Percentiles rank a stretch among this genome's conserved stretches.
Evolutionary conservation across 2,329 filamentous ascomycete genomes (phyloP).

Genomic region (Cercospora berteroae): DNA sequence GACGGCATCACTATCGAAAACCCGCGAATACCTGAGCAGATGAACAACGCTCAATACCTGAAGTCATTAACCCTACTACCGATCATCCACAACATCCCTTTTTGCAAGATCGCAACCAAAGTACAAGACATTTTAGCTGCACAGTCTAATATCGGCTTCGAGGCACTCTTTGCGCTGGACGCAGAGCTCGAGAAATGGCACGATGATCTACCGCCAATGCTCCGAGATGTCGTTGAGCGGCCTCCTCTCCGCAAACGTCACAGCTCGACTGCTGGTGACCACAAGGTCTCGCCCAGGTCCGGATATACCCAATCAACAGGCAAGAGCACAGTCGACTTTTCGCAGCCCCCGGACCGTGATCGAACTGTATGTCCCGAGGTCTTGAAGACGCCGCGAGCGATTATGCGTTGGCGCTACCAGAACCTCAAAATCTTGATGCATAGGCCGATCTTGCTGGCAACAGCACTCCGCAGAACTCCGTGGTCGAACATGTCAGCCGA

Average conservation of each 20-base stretch:
- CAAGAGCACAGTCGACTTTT: slow-evolving; percentile 50
- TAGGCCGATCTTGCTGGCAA: slow-evolving; percentile 66
- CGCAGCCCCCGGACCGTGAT: slow-evolving; percentile 58
- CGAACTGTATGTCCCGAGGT: slow-evolving; percentile 59
- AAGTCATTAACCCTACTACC: slow-evolving; percentile 66
- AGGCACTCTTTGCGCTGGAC: slow-evolving; percentile 67
- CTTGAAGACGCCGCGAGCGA: slow-evolving; percentile 65
- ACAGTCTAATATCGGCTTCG: slow-evolving; percentile 63
- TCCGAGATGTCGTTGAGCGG: slow-evolving; percentile 30
- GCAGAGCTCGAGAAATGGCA: slow-evolving; percentile 70
- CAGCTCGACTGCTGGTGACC: slow-evolving; percentile 7
- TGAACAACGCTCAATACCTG: slow-evolving; percentile 41
- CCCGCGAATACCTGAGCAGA: slow-evolving; percentile 49
- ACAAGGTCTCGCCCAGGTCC: slow-evolving; percentile 15
- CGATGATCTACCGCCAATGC: slow-evolving; percentile 59
- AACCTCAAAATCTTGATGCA: slow-evolving; percentile 75
- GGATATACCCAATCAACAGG: slow-evolving; percentile 17
- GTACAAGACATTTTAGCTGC: slow-evolving; percentile 74
- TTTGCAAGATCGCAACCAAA: slow-evolving; percentile 74
- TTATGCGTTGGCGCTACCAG: slow-evolving; percentile 82
- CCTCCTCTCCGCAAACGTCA: slow-evolving; percentile 10
- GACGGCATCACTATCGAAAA: slow-evolving; percentile 65
- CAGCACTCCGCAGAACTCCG: slow-evolving; percentile 55
- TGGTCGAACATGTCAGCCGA: slow-evolving; percentile 56
- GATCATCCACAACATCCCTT: slow-evolving; percentile 72